Conservation (phyloP, 345 rosid species). For the Geranium brycei region DNA sequence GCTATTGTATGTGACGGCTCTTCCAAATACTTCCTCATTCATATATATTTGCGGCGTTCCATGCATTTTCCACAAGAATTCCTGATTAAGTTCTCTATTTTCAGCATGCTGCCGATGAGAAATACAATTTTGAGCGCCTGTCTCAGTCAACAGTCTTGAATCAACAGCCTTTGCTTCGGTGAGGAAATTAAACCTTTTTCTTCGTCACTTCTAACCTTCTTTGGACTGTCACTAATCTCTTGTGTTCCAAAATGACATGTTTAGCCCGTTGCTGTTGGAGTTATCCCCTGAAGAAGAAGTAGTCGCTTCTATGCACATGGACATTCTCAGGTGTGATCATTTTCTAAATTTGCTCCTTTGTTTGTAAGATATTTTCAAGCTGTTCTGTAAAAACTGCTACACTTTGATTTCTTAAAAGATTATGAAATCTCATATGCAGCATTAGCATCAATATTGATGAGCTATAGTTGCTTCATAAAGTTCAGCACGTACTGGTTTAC, state of each 20-base stretch:
- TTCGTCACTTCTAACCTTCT: background rate
- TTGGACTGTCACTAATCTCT: background rate
- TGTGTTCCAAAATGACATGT: slow-evolving; percentile 4
- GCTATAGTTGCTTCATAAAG: background rate
- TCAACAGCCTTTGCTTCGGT: slow-evolving; percentile 93
- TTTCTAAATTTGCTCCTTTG: background rate
- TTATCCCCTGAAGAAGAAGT: slow-evolving; percentile 91
- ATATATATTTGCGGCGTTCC: slow-evolving; percentile 3
- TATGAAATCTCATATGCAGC: too few species aligned
- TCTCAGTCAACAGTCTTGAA: slow-evolving; percentile 77
- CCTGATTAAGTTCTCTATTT: slow-evolving; percentile 16
- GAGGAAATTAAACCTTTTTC: too few species aligned
- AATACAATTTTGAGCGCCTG: slow-evolving; percentile 78
- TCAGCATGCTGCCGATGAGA: slow-evolving; percentile 99
- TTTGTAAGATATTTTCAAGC: background rate
- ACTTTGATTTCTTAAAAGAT: too few species aligned
- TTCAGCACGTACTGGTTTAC: background rate
- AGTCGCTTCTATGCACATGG: slow-evolving; percentile 74
- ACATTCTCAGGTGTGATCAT: slow-evolving; percentile 57
- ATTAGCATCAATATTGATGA: too few species aligned
- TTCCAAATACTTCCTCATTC: background rate
- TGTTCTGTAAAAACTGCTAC: too few species aligned
- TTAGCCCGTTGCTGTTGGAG: slow-evolving; percentile 74
- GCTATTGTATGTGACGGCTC: slow-evolving; percentile 1
- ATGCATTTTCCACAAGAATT: slow-evolving; percentile 1